phyloP scores from a whole-genome alignment of 1,284 basidiomycete species.

The Tilletia walkeri region DNA sequence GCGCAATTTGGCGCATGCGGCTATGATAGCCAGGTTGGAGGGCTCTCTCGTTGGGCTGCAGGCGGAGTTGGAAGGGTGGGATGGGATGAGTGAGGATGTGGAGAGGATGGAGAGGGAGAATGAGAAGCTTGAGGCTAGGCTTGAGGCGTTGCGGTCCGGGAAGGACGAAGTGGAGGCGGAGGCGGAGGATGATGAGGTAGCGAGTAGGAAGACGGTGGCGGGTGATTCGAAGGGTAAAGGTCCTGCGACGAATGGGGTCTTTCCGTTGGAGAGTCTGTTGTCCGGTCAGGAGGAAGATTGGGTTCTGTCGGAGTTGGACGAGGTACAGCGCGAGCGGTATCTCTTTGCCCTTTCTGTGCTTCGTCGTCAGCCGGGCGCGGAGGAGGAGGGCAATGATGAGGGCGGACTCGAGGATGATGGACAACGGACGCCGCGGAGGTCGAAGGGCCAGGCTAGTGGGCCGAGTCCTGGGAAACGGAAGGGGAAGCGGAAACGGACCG shows the following conservation, averaged over 20 bases:
- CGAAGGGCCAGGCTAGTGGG: too few species aligned
- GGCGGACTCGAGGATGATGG: not conserved
- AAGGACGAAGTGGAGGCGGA: not conserved
- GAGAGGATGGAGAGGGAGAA: slow-evolving; percentile 10
- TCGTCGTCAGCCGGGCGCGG: not conserved
- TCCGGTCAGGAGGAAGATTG: not conserved
- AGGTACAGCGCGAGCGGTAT: not conserved
- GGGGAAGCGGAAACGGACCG: slow-evolving; percentile 4
- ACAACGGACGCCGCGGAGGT: not conserved
- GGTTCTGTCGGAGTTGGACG: not conserved
- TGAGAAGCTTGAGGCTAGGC: not conserved
- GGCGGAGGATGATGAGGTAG: not conserved
- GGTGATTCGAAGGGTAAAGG: not conserved
- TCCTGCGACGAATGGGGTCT: not conserved
- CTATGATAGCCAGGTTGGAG: not conserved
- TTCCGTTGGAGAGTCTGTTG: not conserved
- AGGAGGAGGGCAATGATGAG: not conserved
- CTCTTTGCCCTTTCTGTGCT: slow-evolving; percentile 7
- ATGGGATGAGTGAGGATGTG: slow-evolving; percentile 15
- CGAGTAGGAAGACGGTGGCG: not conserved
- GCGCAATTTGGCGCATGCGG: not conserved
- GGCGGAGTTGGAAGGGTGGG: slow-evolving; percentile 19
- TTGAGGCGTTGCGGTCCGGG: not conserved
- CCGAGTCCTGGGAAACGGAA: not conserved
- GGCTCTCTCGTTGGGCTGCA: not conserved